A percentile compares a stretch with the other conserved stretches of the same genome.
phyloP scores from a whole-genome alignment of 352 stramenopile species.

The Phytophthora niederhauseri region DNA sequence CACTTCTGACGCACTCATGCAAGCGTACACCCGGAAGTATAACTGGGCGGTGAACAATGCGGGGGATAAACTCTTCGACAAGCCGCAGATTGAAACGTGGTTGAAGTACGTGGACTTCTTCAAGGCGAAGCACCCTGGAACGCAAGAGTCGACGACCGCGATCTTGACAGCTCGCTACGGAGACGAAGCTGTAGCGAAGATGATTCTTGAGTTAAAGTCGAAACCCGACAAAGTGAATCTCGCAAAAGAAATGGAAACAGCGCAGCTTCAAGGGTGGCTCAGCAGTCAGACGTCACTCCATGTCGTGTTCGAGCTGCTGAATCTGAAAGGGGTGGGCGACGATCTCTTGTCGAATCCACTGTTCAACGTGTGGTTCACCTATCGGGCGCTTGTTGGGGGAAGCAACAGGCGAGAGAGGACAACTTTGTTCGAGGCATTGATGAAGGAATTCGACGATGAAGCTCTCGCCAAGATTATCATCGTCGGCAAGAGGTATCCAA shows the following conservation, averaged over 20 bases:
- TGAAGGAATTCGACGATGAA: not conserved
- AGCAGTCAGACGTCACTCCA: not conserved
- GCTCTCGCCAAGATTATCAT: not conserved
- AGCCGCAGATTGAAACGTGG: slow-evolving; percentile 1
- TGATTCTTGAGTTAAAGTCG: not conserved
- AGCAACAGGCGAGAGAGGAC: not conserved
- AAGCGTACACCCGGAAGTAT: not conserved
- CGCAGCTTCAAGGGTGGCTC: not conserved
- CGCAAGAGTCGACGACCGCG: not conserved
- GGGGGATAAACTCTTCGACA: slow-evolving; percentile 6
- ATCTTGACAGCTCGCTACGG: not conserved
- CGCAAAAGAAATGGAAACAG: not conserved
- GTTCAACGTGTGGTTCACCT: not conserved
- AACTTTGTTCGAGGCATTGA: not conserved
- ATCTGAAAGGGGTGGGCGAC: not conserved
- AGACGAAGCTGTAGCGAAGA: slow-evolving; percentile 3
- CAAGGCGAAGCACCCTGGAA: not conserved
- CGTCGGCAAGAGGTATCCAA: not conserved
- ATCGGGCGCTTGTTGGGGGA: not conserved
- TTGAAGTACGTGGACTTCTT: not conserved
- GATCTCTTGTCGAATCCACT: not conserved
- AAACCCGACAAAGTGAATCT: not conserved
- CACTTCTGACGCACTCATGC: not conserved
- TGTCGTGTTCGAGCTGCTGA: too few species aligned
- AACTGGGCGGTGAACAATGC: not conserved